These are phyloP conservation scores for Epichloe baconii DNA, from an alignment of 2,329 filamentous ascomycete genomes.

Conservation along the genomic window DNA sequence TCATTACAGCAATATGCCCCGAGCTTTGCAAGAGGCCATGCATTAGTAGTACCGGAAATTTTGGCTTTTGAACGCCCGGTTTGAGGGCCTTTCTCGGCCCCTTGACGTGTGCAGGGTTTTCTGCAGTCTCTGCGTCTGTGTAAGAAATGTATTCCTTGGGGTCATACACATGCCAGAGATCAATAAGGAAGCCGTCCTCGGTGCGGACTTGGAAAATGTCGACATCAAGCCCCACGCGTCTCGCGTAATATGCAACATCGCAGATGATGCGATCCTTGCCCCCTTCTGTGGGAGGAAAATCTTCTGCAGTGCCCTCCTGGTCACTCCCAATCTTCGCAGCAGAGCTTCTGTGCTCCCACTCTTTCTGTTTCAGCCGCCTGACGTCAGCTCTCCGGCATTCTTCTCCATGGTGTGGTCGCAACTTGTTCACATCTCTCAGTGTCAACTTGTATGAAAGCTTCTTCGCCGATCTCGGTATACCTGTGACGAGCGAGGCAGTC, in stretches of 20 bases:
- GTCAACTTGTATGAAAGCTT: constrained; percentile 40
- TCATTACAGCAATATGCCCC: constrained; percentile 87
- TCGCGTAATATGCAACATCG: constrained; percentile 75
- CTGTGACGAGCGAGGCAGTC: constrained; percentile 57
- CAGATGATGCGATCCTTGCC: constrained; percentile 67
- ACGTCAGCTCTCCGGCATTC: constrained; percentile 47
- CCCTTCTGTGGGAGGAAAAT: constrained; percentile 65
- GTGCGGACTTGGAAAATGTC: constrained; percentile 79
- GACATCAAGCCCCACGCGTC: constrained; percentile 73
- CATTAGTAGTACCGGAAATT: constrained; percentile 75
- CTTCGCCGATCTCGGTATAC: constrained; percentile 38
- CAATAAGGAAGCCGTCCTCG: constrained; percentile 84
- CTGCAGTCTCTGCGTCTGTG: not conserved
- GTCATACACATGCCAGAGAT: constrained; percentile 81
- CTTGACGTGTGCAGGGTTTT: constrained; percentile 7
- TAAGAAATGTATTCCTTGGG: constrained; percentile 52
- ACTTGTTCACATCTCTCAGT: constrained; percentile 43
- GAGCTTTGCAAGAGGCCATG: constrained; percentile 81
- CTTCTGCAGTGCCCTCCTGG: constrained; percentile 31
- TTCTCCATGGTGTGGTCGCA: constrained; percentile 59
- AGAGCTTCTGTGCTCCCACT: constrained; percentile 44
- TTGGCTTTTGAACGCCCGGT: constrained; percentile 33
- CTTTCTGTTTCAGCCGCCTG: constrained; percentile 42
- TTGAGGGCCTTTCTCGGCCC: constrained; percentile 25
- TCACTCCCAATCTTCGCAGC: constrained; percentile 26